Evolutionary conservation across 2,329 filamentous ascomycete species (phyloP).

Genomic region (Pseudogymnoascus sp.): DNA sequence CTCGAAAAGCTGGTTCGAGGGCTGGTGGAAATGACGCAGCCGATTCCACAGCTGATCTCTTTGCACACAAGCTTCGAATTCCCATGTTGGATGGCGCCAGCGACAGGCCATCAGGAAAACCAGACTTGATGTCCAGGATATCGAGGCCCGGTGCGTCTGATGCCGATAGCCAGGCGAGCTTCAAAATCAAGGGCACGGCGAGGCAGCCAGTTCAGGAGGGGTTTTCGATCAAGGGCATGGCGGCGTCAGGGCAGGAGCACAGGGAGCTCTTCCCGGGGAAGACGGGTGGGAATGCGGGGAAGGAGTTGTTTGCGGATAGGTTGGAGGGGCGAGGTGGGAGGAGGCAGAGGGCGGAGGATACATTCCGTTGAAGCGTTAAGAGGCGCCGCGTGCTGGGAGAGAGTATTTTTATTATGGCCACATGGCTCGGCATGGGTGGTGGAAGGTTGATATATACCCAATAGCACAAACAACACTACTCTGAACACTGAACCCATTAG

Average conservation of each 20-base stretch:
- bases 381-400: neutral
- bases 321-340: conserved; percentile 51
- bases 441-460: conserved; percentile 4
- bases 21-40: conserved; percentile 48
- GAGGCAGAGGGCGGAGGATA: conserved; percentile 65
- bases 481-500: neutral
- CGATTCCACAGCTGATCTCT: conserved; percentile 47
- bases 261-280: conserved; percentile 67
- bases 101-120: conserved; percentile 24
- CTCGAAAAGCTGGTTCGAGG: conserved; percentile 39
- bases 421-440: neutral
- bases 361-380: conserved; percentile 59
- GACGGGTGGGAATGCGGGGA: conserved; percentile 54
- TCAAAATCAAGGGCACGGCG: conserved; percentile 57
- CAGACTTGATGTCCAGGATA: conserved; percentile 23
- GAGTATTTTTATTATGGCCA: neutral
- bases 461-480: conserved; percentile 10
- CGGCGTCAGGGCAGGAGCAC: conserved; percentile 46
- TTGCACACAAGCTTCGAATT: conserved; percentile 43
- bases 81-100: conserved; percentile 42
- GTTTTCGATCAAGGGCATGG: conserved; percentile 62
- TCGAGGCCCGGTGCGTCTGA: conserved; percentile 12
- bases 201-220: conserved; percentile 42
- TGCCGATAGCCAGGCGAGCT: conserved; percentile 33
- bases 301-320: conserved; percentile 62